Percentiles rank a stretch among this genome's conserved stretches.
phyloP scores from a whole-genome alignment of 176 grass and related monocot genomes.

The Guadua angustifolia region DNA sequence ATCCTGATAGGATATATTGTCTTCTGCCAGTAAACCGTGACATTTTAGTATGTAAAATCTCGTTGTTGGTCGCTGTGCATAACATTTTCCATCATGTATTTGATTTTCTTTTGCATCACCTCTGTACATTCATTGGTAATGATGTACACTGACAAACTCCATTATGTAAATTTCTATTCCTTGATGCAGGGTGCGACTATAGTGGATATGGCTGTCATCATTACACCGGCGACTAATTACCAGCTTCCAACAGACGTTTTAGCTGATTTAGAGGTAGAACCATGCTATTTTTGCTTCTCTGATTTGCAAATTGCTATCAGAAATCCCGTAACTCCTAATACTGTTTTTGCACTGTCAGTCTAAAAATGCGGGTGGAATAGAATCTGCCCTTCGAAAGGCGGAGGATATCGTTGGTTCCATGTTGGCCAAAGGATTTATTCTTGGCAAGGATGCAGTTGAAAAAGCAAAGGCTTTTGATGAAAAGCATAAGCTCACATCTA shows the following conservation, averaged over 20 bases:
- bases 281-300: constrained; percentile 19
- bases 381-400: constrained; percentile 57
- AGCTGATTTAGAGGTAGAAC: constrained; percentile 53
- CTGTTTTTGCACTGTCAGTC: constrained; percentile 37
- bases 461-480: constrained; percentile 82
- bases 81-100: background rate
- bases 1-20: background rate
- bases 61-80: background rate
- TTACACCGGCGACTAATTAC: constrained; percentile 66
- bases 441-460: constrained; percentile 75
- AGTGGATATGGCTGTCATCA: constrained; percentile 75
- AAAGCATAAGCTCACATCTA: constrained; percentile 70
- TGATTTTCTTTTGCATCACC: background rate
- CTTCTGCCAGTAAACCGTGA: background rate
- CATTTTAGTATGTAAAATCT: background rate
- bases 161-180: background rate
- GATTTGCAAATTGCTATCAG: background rate
- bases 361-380: constrained; percentile 45
- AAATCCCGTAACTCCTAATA: background rate
- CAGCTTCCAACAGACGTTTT: constrained; percentile 56
- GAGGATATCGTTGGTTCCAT: constrained; percentile 70
- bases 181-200: constrained; percentile 75
- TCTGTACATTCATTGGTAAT: background rate
- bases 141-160: too few species aligned
- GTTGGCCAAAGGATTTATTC: constrained; percentile 74